Evolutionary conservation across 345 rosid genomes (phyloP), one percentile per base, ranked within the genome.

Genomic region (Eucalyptus decipiens): DNA sequence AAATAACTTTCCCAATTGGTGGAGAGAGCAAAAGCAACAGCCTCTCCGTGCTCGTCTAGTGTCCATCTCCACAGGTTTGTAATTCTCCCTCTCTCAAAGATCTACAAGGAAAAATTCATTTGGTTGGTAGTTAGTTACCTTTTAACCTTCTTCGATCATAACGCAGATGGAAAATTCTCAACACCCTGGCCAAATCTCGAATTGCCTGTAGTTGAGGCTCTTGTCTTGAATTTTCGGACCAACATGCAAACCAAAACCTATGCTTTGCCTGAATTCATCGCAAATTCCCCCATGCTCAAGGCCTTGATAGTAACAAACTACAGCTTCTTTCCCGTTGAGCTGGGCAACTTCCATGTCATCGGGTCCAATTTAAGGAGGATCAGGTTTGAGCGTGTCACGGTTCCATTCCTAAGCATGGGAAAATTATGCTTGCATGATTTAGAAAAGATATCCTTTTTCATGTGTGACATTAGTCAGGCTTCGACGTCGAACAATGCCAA

Each of bases 121-220:
- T 13, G 15, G 3, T 14, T 37, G 62, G 40, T 34, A 23, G 67
- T 48, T 3, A 26, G 42, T 42, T 54, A 32, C 43, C 58, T 37
- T 21, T 16, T 17, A 37, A 49, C 49, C 21, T 28, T 37, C 11
- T 9, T 45, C 11, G 21, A 67, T 72, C 80, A n/a, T 51, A 43
- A 24, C 34, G 92, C 94, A 95, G 97, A 91, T 93, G 94, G 92
- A 90, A 50, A 5, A 11, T 96, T 96, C 91, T 91, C 94, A 40
- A 91, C 94, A 7, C 72, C 10, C 3, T 95, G 97, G 97, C 87
- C 88, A n/a, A 54, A 90, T 87, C 85, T 95, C 72, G 88, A 93
- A 58, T 94, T 88, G 24, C 95, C 94, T 3, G 86, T 89, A 49
- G 94, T 93, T 37, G 92, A 95, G 90, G 96, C 90, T 86, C 67